Evolutionary conservation across 2,329 filamentous ascomycete genomes (phyloP).

Genomic region (Scedosporium minutisporum): DNA sequence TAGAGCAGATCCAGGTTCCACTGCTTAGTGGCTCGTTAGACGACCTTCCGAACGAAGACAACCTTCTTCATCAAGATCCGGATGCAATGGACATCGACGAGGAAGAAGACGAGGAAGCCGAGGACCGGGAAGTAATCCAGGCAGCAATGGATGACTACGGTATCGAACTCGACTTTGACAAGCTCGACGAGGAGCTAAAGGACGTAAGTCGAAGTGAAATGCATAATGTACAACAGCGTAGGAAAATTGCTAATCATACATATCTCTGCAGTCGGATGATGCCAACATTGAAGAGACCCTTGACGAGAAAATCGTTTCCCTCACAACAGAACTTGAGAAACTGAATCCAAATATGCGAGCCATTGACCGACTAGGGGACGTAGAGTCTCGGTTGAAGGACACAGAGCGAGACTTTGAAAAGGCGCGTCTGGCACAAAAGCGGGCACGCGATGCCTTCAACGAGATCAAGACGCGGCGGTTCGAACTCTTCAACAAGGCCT

Average conservation of each 20-base stretch:
- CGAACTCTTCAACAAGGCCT: slow-evolving; percentile 91
- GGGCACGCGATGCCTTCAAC: slow-evolving; percentile 75
- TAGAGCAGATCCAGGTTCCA: slow-evolving; percentile 86
- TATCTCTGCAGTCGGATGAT: slow-evolving; percentile 47
- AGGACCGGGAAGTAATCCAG: slow-evolving; percentile 49
- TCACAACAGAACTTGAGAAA: slow-evolving; percentile 78
- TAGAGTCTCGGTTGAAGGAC: slow-evolving; percentile 70
- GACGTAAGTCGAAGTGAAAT: slow-evolving; percentile 36
- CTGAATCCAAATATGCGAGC: slow-evolving; percentile 96
- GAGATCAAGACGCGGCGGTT: slow-evolving; percentile 72
- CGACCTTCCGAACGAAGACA: slow-evolving; percentile 77
- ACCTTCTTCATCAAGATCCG: slow-evolving; percentile 63
- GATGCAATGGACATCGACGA: slow-evolving; percentile 93
- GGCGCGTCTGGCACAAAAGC: slow-evolving; percentile 63
- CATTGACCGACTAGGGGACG: slow-evolving; percentile 79
- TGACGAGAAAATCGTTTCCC: slow-evolving; percentile 63
- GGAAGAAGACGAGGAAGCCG: slow-evolving; percentile 25
- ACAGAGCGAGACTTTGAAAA: slow-evolving; percentile 87
- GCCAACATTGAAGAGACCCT: slow-evolving; percentile 65
- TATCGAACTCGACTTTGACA: slow-evolving; percentile 78
- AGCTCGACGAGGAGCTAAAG: slow-evolving; percentile 73
- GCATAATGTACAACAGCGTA: neutral
- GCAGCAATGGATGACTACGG: slow-evolving; percentile 78
- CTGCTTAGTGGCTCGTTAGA: slow-evolving; percentile 70
- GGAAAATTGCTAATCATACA: neutral